These are phyloP conservation scores for Heliamphora exappendiculata DNA, from an alignment of 148 eudicot genomes.

Conservation along the genomic window DNA sequence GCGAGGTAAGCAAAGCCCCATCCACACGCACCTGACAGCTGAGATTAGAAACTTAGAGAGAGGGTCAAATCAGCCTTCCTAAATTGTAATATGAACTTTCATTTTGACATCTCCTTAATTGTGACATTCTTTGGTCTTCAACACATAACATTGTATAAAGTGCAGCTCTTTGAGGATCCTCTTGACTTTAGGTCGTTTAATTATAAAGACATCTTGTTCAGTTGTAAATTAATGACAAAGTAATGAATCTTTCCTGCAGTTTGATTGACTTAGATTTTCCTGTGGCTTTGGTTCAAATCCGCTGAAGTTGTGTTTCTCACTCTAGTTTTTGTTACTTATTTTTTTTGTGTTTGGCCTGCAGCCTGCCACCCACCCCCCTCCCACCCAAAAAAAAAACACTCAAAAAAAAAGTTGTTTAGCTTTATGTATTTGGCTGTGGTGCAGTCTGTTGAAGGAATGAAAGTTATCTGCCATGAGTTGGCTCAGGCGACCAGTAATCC, in stretches of 20 bases:
- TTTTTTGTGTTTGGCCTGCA: neutral
- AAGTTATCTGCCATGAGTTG: conserved; percentile 87
- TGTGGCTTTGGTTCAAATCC: neutral
- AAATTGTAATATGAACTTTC: no score
- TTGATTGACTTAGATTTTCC: neutral
- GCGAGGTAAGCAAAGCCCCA: no score
- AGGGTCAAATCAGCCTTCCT: no score
- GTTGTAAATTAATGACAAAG: neutral
- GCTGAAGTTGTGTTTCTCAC: neutral
- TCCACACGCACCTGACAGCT: no score
- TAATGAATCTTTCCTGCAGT: neutral
- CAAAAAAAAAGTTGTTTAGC: no score
- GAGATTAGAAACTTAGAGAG: no score
- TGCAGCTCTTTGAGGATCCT: neutral
- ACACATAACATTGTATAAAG: neutral
- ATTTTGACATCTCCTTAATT: neutral
- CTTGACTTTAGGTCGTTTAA: neutral
- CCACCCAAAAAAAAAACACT: no score
- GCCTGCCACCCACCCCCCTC: neutral
- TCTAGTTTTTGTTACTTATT: neutral
- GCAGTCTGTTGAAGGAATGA: conserved; percentile 99
- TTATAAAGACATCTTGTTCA: neutral
- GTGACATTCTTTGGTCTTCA: neutral
- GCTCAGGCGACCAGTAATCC: conserved; percentile 71
- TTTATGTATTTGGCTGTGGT: conserved; percentile 8